These are phyloP conservation scores for Jackrogersella minutella DNA, from an alignment of 495 filamentous ascomycete genomes.

Conservation along the genomic window DNA sequence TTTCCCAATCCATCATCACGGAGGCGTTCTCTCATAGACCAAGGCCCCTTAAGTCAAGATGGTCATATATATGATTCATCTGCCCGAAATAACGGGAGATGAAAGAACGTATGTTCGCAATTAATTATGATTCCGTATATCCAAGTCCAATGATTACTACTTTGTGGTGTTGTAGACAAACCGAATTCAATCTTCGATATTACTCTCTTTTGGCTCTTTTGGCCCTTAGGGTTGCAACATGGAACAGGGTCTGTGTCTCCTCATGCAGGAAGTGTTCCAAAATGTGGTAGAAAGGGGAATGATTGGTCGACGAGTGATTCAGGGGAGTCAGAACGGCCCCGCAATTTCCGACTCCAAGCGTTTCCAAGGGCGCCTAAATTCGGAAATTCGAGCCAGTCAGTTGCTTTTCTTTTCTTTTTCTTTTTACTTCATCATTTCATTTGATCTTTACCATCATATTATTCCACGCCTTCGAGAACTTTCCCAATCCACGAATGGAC, in stretches of 20 bases:
- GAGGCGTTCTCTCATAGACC: background rate
- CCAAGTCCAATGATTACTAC: constrained; percentile 27
- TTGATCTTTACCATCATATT: too few species aligned
- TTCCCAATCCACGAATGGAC: too few species aligned
- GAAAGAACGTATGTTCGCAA: constrained; percentile 12
- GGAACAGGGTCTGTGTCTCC: constrained; percentile 46
- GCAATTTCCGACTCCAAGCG: constrained; percentile 48
- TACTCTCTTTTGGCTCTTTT: background rate
- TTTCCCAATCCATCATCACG: background rate
- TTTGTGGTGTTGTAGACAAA: constrained; percentile 7
- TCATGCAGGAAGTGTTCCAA: constrained; percentile 57
- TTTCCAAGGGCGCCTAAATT: constrained; percentile 57
- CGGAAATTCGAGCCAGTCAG: constrained; percentile 26
- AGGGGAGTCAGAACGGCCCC: constrained; percentile 31
- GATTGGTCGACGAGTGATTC: constrained; percentile 50
- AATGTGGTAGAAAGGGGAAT: constrained; percentile 34
- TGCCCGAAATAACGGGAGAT: background rate
- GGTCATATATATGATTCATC: constrained; percentile 5
- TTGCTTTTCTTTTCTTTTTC: background rate
- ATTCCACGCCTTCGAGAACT: too few species aligned
- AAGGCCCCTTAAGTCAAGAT: background rate
- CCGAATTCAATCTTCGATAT: constrained; percentile 13
- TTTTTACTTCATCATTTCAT: too few species aligned
- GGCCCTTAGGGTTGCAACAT: constrained; percentile 41
- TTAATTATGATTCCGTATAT: background rate